phyloP scores from a whole-genome alignment of 2,329 filamentous ascomycete species.

The Neonectria hederae region DNA sequence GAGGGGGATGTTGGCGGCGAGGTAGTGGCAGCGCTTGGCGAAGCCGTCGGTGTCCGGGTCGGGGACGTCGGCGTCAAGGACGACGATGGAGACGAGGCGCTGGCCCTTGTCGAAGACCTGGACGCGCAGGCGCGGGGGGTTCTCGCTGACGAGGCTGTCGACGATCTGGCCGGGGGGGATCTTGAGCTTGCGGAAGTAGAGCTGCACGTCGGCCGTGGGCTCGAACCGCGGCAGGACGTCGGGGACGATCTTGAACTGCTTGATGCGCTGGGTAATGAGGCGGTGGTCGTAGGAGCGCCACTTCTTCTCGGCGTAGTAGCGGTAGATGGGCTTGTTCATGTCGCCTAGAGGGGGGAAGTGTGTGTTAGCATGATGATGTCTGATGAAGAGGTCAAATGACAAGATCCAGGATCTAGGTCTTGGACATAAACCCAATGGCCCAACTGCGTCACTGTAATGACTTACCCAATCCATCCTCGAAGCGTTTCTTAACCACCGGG shows the following conservation, averaged over 20 bases:
- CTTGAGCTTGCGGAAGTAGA: constrained; percentile 78
- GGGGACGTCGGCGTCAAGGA: constrained; percentile 92
- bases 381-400: no score
- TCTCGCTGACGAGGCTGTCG: constrained; percentile 76
- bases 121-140: constrained; percentile 78
- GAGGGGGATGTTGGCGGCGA: constrained; percentile 74
- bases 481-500: constrained; percentile 89
- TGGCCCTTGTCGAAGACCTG: constrained; percentile 86
- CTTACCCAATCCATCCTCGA: constrained; percentile 89
- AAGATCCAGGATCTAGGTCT: neutral
- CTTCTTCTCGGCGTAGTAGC: constrained; percentile 84
- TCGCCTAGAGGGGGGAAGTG: constrained; percentile 68
- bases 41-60: constrained; percentile 79
- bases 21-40: constrained; percentile 84
- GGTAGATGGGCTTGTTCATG: constrained; percentile 97
- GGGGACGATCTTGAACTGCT: constrained; percentile 86
- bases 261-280: constrained; percentile 84
- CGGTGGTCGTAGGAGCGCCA: constrained; percentile 86
- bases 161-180: constrained; percentile 82
- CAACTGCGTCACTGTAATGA: neutral
- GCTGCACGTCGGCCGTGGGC: constrained; percentile 79
- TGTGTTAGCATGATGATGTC: constrained; percentile 29
- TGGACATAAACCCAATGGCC: neutral
- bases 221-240: constrained; percentile 86
- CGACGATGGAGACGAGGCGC: constrained; percentile 83